phyloP scores from a whole-genome alignment of 306 rosid species.

The Medicago truncatula region DNA sequence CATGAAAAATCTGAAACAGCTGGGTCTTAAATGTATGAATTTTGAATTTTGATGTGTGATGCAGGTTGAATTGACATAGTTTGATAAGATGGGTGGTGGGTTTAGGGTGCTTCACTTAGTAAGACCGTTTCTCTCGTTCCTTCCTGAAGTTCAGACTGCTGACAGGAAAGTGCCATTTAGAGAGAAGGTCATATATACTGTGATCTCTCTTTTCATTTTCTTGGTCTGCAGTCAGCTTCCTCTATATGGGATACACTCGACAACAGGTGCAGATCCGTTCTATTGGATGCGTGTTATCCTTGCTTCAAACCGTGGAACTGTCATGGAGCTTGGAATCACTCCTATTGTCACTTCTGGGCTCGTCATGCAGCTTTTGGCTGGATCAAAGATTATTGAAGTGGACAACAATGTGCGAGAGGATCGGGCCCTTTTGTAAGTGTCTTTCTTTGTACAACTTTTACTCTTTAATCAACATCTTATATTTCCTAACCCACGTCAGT shows the following conservation, averaged over 20 bases:
- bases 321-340: constrained; percentile 96
- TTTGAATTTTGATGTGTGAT: constrained; percentile 32
- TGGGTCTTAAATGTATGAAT: background rate
- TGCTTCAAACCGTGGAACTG: constrained; percentile 93
- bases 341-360: constrained; percentile 92
- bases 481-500: background rate
- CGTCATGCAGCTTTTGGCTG: constrained; percentile 92
- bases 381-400: constrained; percentile 87
- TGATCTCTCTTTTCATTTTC: constrained; percentile 84
- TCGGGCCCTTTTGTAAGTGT: constrained; percentile 87
- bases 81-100: constrained; percentile 84
- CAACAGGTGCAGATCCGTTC: constrained; percentile 95
- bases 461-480: background rate
- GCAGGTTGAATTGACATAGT: constrained; percentile 53
- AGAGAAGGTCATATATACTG: constrained; percentile 95
- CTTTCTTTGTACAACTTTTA: constrained; percentile 10
- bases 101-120: constrained; percentile 95
- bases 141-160: constrained; percentile 94
- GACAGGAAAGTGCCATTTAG: constrained; percentile 88
- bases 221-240: constrained; percentile 96
- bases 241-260: constrained; percentile 92
- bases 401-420: constrained; percentile 97
- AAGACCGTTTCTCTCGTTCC: constrained; percentile 86
- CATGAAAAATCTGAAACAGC: too few relatives aligned
- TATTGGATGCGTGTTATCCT: constrained; percentile 98